Percentiles rank a stretch among this genome's conserved stretches.
phyloP scores from a whole-genome alignment of 164 flowering plant genomes.

The Chimonanthus salicifolius region DNA sequence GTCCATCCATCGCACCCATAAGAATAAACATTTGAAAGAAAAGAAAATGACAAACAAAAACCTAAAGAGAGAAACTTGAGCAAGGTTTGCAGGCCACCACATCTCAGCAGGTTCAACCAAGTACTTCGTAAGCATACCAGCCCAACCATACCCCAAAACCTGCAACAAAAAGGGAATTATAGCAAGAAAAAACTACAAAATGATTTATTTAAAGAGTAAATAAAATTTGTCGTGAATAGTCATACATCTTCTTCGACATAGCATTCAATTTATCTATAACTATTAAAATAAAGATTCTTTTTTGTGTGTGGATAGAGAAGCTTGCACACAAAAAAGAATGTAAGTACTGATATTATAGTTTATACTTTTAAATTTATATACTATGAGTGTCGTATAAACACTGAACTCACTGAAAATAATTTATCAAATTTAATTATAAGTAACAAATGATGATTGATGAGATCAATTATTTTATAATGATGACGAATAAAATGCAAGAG shows the following conservation, averaged over 20 bases:
- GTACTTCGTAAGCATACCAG: slow-evolving; percentile 76
- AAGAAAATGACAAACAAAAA: slow-evolving; percentile 9
- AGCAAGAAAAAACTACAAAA: no score
- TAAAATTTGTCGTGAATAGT: not conserved
- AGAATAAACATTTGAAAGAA: no score
- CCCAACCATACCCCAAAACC: slow-evolving; percentile 96
- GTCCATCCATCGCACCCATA: not conserved
- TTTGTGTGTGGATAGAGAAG: no score
- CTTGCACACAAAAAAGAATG: no score
- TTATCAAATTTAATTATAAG: no score
- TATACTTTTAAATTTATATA: no score
- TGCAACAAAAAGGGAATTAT: slow-evolving; percentile 17
- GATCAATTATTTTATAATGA: no score
- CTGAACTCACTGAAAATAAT: no score
- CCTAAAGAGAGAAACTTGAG: slow-evolving; percentile 94
- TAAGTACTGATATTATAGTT: no score
- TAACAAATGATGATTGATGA: no score
- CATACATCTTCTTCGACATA: not conserved
- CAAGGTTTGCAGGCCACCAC: slow-evolving; percentile 99
- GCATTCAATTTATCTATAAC: not conserved
- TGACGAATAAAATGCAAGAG: no score
- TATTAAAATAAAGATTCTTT: not conserved
- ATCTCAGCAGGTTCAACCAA: slow-evolving; percentile 83
- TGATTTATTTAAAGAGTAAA: not conserved
- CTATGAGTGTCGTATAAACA: no score